phyloP scores from a whole-genome alignment of 164 flowering plant genomes.

The Chimonanthus praecox region DNA sequence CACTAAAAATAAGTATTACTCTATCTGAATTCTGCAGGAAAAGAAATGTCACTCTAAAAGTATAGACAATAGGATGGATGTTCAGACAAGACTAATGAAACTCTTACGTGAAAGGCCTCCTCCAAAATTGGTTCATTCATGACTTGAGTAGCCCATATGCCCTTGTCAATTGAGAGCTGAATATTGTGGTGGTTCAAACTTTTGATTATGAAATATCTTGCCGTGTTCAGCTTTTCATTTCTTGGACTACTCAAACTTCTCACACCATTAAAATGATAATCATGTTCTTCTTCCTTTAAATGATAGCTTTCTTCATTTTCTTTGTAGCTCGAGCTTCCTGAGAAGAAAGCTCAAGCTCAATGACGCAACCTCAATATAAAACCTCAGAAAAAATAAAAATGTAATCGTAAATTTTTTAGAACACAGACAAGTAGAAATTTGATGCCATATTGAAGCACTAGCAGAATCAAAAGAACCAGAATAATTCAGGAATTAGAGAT shows the following conservation, averaged over 20 bases:
- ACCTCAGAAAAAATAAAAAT: background rate
- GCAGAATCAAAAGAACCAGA: background rate
- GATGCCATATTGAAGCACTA: background rate
- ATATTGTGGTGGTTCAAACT: constrained; percentile 83
- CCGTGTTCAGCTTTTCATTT: constrained; percentile 30
- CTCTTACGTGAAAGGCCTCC: constrained; percentile 81
- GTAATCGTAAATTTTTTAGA: background rate
- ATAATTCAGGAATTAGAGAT: too few species aligned
- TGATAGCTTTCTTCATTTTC: constrained; percentile 32
- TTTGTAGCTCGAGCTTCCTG: constrained; percentile 50
- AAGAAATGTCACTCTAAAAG: constrained; percentile 23
- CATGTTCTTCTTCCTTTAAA: constrained; percentile 24
- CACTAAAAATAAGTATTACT: constrained; percentile 89
- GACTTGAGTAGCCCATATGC: constrained; percentile 96
- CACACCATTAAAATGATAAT: constrained; percentile 13
- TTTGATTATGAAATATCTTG: constrained; percentile 85
- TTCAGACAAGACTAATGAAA: constrained; percentile 5
- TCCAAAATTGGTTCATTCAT: constrained; percentile 92
- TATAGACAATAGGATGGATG: constrained; percentile 12
- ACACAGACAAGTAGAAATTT: background rate
- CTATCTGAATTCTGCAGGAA: constrained; percentile 72
- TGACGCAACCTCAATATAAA: background rate
- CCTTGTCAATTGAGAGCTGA: constrained; percentile 69
- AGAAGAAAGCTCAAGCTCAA: constrained; percentile 11
- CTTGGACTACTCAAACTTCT: constrained; percentile 24